Conservation (phyloP, 352 stramenopile genomes). For the Phytopythium ostracodes region DNA sequence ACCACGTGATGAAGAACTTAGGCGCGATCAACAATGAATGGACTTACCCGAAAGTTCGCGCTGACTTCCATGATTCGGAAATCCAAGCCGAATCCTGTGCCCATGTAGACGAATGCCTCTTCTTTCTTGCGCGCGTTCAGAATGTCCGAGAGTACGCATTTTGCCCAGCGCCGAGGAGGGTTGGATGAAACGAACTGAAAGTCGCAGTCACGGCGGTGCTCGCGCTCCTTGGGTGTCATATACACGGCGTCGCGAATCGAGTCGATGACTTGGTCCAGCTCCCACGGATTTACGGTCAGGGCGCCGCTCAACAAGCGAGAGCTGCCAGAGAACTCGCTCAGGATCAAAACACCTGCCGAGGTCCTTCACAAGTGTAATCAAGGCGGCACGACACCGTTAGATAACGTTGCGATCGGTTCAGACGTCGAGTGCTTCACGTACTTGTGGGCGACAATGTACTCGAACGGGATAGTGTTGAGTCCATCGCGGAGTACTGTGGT, state of each 20-base stretch:
- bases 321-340: slow-evolving; percentile 97
- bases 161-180: slow-evolving; percentile 63
- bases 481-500: slow-evolving; percentile 72
- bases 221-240: slow-evolving; percentile 66
- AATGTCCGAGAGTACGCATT: slow-evolving; percentile 73
- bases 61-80: slow-evolving; percentile 96
- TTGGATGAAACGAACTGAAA: slow-evolving; percentile 75
- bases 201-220: slow-evolving; percentile 70
- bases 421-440: slow-evolving; percentile 15
- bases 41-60: slow-evolving; percentile 86
- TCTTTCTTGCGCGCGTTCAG: slow-evolving; percentile 77
- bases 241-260: slow-evolving; percentile 67
- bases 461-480: slow-evolving; percentile 78
- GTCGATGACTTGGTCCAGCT: slow-evolving; percentile 81
- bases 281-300: slow-evolving; percentile 97
- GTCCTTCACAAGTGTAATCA: slow-evolving; percentile 23
- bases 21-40: no score
- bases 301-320: slow-evolving; percentile 94
- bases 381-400: background rate
- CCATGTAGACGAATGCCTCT: slow-evolving; percentile 81
- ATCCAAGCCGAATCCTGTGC: slow-evolving; percentile 93
- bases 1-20: background rate
- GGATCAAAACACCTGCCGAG: slow-evolving; percentile 86
- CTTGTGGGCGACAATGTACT: slow-evolving; percentile 82
- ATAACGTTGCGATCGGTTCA: background rate